Conservation (phyloP, 257 asterid genomes). For the Solanum sejunctum region DNA sequence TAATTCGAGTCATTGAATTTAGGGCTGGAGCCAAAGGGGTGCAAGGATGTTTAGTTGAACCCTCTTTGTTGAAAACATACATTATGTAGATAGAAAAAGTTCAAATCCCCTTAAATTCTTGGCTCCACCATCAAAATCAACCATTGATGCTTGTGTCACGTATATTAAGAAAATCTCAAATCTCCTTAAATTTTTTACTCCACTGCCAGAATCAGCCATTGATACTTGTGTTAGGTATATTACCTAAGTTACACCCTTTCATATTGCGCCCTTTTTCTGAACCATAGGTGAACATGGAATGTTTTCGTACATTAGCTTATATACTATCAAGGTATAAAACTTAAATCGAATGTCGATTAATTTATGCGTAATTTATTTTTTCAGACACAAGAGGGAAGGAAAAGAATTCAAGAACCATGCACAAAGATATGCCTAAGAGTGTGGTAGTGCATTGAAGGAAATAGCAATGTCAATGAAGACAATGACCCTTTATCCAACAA, state of each 20-base stretch:
- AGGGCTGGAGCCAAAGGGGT: background rate
- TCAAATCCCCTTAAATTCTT: background rate
- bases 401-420: conserved; percentile 12
- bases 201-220: no score
- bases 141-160: background rate
- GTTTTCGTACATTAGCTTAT: background rate
- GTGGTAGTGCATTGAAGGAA: conserved; percentile 52
- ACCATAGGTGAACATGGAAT: background rate
- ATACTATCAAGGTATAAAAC: background rate
- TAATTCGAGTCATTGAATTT: no score
- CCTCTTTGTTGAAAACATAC: background rate
- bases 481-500: conserved; percentile 33
- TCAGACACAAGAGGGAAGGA: conserved; percentile 37
- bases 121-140: background rate
- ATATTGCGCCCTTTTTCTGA: background rate
- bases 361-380: background rate
- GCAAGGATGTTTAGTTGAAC: background rate
- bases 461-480: conserved; percentile 36
- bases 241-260: background rate
- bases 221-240: background rate
- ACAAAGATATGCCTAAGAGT: conserved; percentile 39
- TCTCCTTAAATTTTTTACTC: no score
- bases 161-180: background rate
- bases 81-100: background rate
- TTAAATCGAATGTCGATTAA: no score